A percentile compares a stretch with the other conserved stretches of the same genome.
Evolutionary conservation across 2,329 filamentous ascomycete species (phyloP).

Genomic region (Tricladium varicosporioides): DNA sequence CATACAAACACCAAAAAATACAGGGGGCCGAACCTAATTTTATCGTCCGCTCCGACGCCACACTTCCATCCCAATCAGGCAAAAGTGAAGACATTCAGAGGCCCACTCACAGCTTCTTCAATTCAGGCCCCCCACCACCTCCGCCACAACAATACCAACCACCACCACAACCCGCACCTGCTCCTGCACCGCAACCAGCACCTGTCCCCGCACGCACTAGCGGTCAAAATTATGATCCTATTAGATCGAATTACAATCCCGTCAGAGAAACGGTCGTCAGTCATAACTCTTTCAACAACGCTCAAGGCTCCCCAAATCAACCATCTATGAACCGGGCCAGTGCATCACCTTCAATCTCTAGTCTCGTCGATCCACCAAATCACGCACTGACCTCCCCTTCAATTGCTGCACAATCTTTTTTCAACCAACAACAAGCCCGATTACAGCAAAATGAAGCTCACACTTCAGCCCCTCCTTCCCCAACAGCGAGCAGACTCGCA

Average conservation of each 20-base stretch:
- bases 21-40: slow-evolving; percentile 1
- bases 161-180: slow-evolving; percentile 35
- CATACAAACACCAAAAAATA: neutral
- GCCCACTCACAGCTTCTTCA: slow-evolving; percentile 33
- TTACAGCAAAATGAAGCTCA: slow-evolving; percentile 23
- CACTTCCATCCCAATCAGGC: slow-evolving; percentile 32
- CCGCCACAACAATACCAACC: slow-evolving; percentile 16
- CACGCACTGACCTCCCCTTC: slow-evolving; percentile 33
- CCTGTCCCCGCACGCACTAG: slow-evolving; percentile 59
- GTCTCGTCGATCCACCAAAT: slow-evolving; percentile 73
- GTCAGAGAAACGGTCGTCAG: slow-evolving; percentile 58
- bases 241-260: slow-evolving; percentile 70
- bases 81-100: slow-evolving; percentile 39
- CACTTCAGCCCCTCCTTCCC: slow-evolving; percentile 31
- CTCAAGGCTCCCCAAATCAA: slow-evolving; percentile 45
- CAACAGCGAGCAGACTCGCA: slow-evolving; percentile 27
- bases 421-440: slow-evolving; percentile 32
- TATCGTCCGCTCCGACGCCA: neutral
- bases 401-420: slow-evolving; percentile 34
- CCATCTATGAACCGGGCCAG: slow-evolving; percentile 67
- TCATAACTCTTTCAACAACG: slow-evolving; percentile 41
- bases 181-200: slow-evolving; percentile 46
- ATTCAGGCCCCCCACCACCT: slow-evolving; percentile 20
- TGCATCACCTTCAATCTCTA: slow-evolving; percentile 87
- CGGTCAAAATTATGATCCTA: slow-evolving; percentile 86